These are phyloP conservation scores for Iris macrosiphon DNA, from an alignment of 106 monocot genomes.

Conservation along the genomic window DNA sequence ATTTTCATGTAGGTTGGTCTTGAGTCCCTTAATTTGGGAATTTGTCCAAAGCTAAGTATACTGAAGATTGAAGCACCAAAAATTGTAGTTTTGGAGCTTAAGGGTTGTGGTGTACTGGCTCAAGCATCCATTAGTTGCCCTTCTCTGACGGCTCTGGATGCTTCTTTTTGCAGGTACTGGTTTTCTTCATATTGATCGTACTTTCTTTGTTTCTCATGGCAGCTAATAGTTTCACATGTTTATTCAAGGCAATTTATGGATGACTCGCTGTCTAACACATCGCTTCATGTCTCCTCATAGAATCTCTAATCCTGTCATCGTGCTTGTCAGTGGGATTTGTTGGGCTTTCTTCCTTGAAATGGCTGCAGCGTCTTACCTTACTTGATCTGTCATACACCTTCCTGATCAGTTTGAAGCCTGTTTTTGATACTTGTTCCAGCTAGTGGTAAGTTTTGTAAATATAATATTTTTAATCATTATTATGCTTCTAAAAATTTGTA, in stretches of 20 bases:
- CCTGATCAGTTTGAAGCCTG: slow-evolving; percentile 76
- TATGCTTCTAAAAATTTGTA: too few relatives aligned
- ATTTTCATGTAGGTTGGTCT: slow-evolving; percentile 72
- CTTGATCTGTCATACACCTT: slow-evolving; percentile 99
- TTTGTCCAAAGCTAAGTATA: slow-evolving; percentile 74
- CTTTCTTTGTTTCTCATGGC: slow-evolving; percentile 1
- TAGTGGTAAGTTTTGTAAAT: slow-evolving; percentile 37
- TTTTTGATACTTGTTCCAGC: slow-evolving; percentile 87
- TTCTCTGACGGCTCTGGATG: slow-evolving; percentile 66
- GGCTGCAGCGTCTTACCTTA: slow-evolving; percentile 52
- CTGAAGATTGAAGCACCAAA: slow-evolving; percentile 79
- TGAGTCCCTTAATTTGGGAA: slow-evolving; percentile 86
- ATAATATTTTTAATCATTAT: too few relatives aligned
- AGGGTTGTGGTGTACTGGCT: slow-evolving; percentile 91
- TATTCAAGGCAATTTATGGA: slow-evolving; percentile 70
- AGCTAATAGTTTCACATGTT: background rate
- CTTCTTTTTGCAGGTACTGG: slow-evolving; percentile 73
- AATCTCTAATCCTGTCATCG: slow-evolving; percentile 66
- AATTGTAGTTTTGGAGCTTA: slow-evolving; percentile 78
- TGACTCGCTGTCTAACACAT: slow-evolving; percentile 61
- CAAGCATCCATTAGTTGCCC: slow-evolving; percentile 81
- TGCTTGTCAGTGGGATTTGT: slow-evolving; percentile 63
- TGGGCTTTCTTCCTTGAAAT: slow-evolving; percentile 72
- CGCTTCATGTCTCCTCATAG: slow-evolving; percentile 63
- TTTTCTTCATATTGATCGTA: background rate